phyloP scores from a whole-genome alignment of 352 stramenopile genomes.

The Halophytophthora batemanensis region DNA sequence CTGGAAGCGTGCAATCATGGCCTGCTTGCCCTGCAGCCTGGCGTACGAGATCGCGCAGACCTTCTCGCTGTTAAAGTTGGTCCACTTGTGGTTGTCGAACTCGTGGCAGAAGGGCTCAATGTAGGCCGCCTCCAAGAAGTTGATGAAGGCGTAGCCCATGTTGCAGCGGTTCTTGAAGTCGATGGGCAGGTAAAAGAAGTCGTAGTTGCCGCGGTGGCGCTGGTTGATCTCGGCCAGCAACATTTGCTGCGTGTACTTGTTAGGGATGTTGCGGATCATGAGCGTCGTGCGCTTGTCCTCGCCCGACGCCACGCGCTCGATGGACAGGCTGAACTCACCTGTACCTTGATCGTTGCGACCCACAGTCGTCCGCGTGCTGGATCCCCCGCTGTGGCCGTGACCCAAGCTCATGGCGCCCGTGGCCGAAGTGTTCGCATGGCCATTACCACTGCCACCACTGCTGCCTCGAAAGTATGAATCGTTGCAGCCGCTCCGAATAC shows the following conservation, averaged over 20 bases:
- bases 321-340: constrained; percentile 74
- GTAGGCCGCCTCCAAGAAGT: constrained; percentile 92
- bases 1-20: constrained; percentile 98
- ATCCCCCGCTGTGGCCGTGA: constrained; percentile 5
- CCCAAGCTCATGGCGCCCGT: too few species aligned
- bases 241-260: constrained; percentile 99
- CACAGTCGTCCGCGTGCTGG: constrained; percentile 5
- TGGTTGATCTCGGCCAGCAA: constrained; percentile 96
- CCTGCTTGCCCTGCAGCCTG: constrained; percentile 95
- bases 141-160: constrained; percentile 99
- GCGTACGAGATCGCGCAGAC: constrained; percentile 98
- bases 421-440: too few species aligned
- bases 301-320: constrained; percentile 73
- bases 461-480: constrained; percentile 19
- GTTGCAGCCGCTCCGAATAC: constrained; percentile 25
- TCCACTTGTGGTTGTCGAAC: constrained; percentile 92
- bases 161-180: constrained; percentile 99
- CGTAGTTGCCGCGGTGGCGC: constrained; percentile 90
- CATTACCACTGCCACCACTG: too few species aligned
- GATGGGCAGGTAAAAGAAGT: constrained; percentile 99
- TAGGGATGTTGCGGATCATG: constrained; percentile 99
- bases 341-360: constrained; percentile 64
- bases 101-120: constrained; percentile 83
- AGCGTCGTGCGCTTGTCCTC: constrained; percentile 96
- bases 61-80: constrained; percentile 99